Evolutionary conservation across 257 asterid species (phyloP).

Genomic region (Solanum lignicaule): DNA sequence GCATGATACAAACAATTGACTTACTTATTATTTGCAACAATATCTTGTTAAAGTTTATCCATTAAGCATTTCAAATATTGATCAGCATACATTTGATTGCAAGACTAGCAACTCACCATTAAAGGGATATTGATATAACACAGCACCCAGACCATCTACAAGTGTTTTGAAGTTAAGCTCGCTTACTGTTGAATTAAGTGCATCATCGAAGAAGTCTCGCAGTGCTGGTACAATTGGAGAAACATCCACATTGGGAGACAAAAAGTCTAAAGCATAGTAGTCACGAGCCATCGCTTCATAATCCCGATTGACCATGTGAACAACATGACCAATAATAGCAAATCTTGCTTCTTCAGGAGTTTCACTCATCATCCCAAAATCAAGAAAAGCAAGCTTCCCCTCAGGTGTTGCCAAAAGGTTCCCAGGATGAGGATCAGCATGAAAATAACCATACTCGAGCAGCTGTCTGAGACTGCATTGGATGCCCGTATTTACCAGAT

Average conservation of each 20-base stretch:
- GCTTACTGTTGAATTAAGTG: slow-evolving; percentile 82
- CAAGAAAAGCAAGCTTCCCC: slow-evolving; percentile 97
- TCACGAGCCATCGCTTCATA: slow-evolving; percentile 99
- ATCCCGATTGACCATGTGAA: slow-evolving; percentile 96
- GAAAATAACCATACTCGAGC: slow-evolving; percentile 97
- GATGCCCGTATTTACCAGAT: slow-evolving; percentile 89
- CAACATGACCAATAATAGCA: slow-evolving; percentile 97
- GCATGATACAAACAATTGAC: background rate
- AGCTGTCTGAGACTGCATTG: slow-evolving; percentile 97
- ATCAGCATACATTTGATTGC: background rate
- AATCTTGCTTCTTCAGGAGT: slow-evolving; percentile 96
- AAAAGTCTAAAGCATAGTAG: slow-evolving; percentile 85
- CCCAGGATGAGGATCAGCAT: slow-evolving; percentile 99
- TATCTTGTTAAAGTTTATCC: background rate
- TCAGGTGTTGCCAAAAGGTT: slow-evolving; percentile 94
- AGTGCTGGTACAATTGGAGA: slow-evolving; percentile 94
- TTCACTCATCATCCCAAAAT: slow-evolving; percentile 99
- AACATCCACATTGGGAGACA: slow-evolving; percentile 89
- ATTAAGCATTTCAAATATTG: background rate
- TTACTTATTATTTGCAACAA: background rate
- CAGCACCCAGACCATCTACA: slow-evolving; percentile 93
- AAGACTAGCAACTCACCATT: slow-evolving; percentile 49
- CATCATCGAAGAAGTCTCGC: slow-evolving; percentile 77
- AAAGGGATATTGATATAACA: slow-evolving; percentile 82
- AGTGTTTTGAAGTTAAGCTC: slow-evolving; percentile 95